These are phyloP conservation scores for Handroanthus guayacan DNA, from an alignment of 257 asterid species.

Conservation along the genomic window DNA sequence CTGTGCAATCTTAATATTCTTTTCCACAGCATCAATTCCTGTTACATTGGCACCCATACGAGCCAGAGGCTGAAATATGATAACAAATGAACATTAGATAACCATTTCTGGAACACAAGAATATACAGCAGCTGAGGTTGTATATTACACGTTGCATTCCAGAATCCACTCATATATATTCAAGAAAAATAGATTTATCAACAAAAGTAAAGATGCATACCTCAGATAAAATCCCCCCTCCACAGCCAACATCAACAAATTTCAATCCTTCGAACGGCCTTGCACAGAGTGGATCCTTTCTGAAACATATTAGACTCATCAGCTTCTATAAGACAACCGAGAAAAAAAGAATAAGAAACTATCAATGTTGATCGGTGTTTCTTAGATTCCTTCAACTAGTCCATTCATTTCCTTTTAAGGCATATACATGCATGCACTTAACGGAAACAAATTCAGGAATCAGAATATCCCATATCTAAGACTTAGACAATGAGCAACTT, in stretches of 20 bases:
- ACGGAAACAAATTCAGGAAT: not conserved
- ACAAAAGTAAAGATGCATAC: slow-evolving; percentile 45
- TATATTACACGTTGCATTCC: not conserved
- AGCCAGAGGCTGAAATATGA: slow-evolving; percentile 80
- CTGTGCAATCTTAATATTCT: slow-evolving; percentile 84
- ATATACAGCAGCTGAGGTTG: slow-evolving; percentile 5
- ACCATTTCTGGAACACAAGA: slow-evolving; percentile 10
- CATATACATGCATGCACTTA: not conserved
- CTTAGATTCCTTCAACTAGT: slow-evolving; percentile 19
- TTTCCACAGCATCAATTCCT: slow-evolving; percentile 94
- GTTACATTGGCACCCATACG: slow-evolving; percentile 89
- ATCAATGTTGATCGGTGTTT: slow-evolving; percentile 7
- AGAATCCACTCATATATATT: slow-evolving; percentile 15
- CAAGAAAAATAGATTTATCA: not conserved
- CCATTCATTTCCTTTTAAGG: not conserved
- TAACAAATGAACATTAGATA: slow-evolving; percentile 6
- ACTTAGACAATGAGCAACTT: not conserved
- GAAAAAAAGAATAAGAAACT: not conserved
- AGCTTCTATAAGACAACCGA: slow-evolving; percentile 36
- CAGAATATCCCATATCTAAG: not conserved
- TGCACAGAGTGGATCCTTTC: slow-evolving; percentile 73
- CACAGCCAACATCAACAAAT: slow-evolving; percentile 91
- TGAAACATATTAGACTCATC: slow-evolving; percentile 45
- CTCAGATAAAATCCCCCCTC: slow-evolving; percentile 97
- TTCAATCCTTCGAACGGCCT: slow-evolving; percentile 90